Conservation (phyloP, 2,329 filamentous ascomycete species). For the Talaromyces albobiverticillius region DNA sequence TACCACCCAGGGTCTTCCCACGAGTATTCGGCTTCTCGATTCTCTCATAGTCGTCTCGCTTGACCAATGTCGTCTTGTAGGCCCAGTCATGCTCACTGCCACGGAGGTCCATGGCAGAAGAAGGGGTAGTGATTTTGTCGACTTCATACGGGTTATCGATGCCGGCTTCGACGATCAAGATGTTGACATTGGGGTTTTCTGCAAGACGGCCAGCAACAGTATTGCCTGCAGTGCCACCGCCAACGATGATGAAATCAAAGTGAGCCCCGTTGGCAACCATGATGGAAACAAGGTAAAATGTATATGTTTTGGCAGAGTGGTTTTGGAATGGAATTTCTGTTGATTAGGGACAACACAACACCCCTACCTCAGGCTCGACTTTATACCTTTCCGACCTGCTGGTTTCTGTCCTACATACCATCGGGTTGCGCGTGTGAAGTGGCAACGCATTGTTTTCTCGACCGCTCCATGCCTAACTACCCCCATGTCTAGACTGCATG, state of each 20-base stretch:
- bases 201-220: conserved; percentile 33
- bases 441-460: too few relatives aligned
- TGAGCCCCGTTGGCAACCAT: background rate
- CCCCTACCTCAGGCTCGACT: too few relatives aligned
- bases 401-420: too few relatives aligned
- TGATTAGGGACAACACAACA: too few relatives aligned
- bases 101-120: conserved; percentile 53
- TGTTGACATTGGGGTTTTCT: conserved; percentile 20
- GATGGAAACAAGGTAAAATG: too few relatives aligned
- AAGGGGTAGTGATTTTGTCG: conserved; percentile 55
- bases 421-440: too few relatives aligned
- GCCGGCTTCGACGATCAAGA: conserved; percentile 20
- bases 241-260: conserved; percentile 35
- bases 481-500: too few relatives aligned
- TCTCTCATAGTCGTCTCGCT: conserved; percentile 57
- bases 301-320: too few relatives aligned
- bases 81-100: conserved; percentile 58
- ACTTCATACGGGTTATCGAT: conserved; percentile 43
- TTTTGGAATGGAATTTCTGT: too few relatives aligned
- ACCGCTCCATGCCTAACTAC: too few relatives aligned
- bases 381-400: too few relatives aligned
- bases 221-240: conserved; percentile 33
- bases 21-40: conserved; percentile 62
- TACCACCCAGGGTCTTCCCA: conserved; percentile 59
- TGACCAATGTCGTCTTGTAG: conserved; percentile 61